Percentiles rank a stretch among this genome's conserved stretches.
phyloP scores from a whole-genome alignment of 768 basidiomycete species.

The Suillus discolor region DNA sequence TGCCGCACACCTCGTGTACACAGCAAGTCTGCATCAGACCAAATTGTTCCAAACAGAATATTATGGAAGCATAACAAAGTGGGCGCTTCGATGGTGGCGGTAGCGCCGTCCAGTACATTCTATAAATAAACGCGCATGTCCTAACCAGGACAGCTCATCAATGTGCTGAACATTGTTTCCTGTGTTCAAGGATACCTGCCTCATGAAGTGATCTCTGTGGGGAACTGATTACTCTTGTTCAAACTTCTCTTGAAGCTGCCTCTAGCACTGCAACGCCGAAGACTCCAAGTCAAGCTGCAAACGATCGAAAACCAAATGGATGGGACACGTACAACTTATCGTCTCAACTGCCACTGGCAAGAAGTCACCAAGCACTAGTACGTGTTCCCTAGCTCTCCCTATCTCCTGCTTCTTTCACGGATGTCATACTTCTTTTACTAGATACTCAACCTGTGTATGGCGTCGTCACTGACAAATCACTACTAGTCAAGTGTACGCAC shows the following conservation, averaged over 20 bases:
- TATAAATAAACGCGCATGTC: neutral
- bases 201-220: neutral
- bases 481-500: too few species aligned
- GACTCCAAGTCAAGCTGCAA: too few species aligned
- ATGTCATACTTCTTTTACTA: too few species aligned
- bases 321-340: too few species aligned
- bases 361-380: too few species aligned
- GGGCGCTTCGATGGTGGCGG: neutral
- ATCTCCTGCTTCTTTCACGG: too few species aligned
- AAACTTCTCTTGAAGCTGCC: neutral
- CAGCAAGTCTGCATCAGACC: neutral
- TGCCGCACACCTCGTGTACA: neutral
- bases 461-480: too few species aligned
- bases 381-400: too few species aligned
- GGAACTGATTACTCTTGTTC: neutral
- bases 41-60: slow-evolving; percentile 1
- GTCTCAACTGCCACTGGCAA: too few species aligned
- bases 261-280: too few species aligned
- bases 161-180: neutral
- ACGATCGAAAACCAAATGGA: too few species aligned
- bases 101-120: neutral
- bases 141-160: neutral
- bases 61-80: neutral
- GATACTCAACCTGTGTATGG: too few species aligned
- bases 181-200: neutral